Evolutionary conservation across 768 basidiomycete species (phyloP).

Genomic region (Xerocomus brunneocitrinus): DNA sequence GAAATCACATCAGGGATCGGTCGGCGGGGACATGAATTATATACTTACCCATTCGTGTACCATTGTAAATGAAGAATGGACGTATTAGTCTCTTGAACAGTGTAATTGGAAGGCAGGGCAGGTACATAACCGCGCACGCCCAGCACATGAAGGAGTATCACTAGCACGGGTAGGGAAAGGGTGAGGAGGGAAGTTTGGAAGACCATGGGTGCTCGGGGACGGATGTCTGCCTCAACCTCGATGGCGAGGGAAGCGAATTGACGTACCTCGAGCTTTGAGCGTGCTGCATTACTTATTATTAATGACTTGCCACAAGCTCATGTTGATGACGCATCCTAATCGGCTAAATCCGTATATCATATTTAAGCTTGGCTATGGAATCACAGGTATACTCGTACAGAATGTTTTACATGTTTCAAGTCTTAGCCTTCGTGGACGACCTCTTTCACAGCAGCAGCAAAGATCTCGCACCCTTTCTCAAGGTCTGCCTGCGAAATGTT

Average conservation of each 20-base stretch:
- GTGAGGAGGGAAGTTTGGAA: constrained; percentile 1
- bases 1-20: constrained; percentile 8
- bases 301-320: neutral
- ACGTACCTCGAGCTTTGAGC: constrained; percentile 6
- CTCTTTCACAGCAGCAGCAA: constrained; percentile 66
- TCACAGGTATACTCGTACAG: neutral
- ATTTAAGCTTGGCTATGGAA: too few relatives aligned
- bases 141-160: constrained; percentile 4
- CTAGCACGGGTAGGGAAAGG: constrained; percentile 1
- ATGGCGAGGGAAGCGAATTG: constrained; percentile 9
- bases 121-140: constrained; percentile 56
- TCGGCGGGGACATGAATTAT: neutral
- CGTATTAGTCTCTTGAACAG: constrained; percentile 43
- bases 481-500: constrained; percentile 77
- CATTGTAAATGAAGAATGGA: constrained; percentile 53
- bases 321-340: neutral
- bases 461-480: constrained; percentile 60
- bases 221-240: constrained; percentile 8
- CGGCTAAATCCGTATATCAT: constrained; percentile 6
- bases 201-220: constrained; percentile 12
- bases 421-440: constrained; percentile 45
- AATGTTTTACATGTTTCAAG: neutral
- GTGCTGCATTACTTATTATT: constrained; percentile 1
- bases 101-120: constrained; percentile 66
- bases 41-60: constrained; percentile 47